Conservation (phyloP, 148 eudicot genomes). For the Vaccinium vitisidaea region DNA sequence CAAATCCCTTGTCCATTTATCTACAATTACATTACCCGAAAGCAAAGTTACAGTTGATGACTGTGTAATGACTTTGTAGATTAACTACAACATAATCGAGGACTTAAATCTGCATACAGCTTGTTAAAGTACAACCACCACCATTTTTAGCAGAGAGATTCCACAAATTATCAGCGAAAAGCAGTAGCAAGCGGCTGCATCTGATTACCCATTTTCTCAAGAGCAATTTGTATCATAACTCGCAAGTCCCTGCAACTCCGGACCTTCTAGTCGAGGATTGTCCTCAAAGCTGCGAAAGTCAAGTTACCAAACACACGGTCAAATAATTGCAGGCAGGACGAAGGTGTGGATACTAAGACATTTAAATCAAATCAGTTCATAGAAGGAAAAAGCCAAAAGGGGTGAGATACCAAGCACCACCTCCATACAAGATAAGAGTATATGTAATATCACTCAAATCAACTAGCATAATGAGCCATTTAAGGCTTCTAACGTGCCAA, state of each 20-base stretch:
- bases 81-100: not conserved
- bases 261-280: constrained; percentile 87
- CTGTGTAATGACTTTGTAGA: not conserved
- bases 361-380: not conserved
- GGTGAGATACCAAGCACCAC: constrained; percentile 3
- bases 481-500: not conserved
- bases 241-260: constrained; percentile 83
- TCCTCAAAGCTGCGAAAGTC: constrained; percentile 68
- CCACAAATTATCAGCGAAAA: constrained; percentile 7
- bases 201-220: constrained; percentile 26
- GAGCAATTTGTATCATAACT: constrained; percentile 80
- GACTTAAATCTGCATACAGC: not conserved
- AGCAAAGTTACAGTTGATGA: not conserved
- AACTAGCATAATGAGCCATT: not conserved
- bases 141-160: not conserved
- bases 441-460: not conserved
- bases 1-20: not conserved
- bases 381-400: not conserved
- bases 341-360: not conserved
- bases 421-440: not conserved
- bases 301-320: not conserved
- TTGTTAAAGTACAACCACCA: constrained; percentile 16
- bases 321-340: not conserved
- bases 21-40: not conserved
- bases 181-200: constrained; percentile 21